Evolutionary conservation across 208 protist species (phyloP).

Genomic region (Herpetomonas samuelpessoai): DNA sequence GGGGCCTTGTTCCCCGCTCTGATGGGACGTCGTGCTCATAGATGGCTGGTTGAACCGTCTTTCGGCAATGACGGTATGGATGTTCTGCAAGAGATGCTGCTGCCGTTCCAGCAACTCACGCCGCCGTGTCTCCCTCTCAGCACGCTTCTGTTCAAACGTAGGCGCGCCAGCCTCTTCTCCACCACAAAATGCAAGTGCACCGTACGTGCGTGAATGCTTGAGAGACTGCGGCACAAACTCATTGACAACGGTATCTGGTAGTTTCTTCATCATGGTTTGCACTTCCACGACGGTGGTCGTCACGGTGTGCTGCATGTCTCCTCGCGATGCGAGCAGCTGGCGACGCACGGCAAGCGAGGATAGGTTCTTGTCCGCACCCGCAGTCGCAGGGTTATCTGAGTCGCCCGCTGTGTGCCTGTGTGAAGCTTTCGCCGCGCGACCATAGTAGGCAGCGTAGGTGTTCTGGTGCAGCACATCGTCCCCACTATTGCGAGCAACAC

Average conservation of each 20-base stretch:
- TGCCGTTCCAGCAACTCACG: slow-evolving; percentile 28
- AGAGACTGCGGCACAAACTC: slow-evolving; percentile 18
- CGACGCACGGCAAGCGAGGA: neutral
- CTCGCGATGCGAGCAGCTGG: neutral
- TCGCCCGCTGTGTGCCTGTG: too few species aligned
- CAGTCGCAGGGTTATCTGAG: too few species aligned
- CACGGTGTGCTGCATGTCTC: slow-evolving; percentile 8
- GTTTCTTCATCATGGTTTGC: slow-evolving; percentile 14
- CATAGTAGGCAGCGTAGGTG: slow-evolving; percentile 79
- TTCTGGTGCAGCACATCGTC: neutral
- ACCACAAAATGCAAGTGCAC: slow-evolving; percentile 34
- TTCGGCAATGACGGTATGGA: slow-evolving; percentile 5
- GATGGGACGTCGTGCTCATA: too few species aligned
- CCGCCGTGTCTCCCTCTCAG: slow-evolving; percentile 21
- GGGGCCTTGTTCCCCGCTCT: too few species aligned
- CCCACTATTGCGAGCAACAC: neutral
- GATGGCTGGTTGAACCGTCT: neutral
- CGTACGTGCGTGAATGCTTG: slow-evolving; percentile 12
- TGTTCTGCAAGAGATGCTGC: slow-evolving; percentile 15
- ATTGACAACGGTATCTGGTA: slow-evolving; percentile 7
- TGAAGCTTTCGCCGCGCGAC: neutral
- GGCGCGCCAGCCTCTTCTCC: slow-evolving; percentile 15
- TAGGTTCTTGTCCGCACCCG: neutral
- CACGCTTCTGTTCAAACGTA: slow-evolving; percentile 18
- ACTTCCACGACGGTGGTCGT: slow-evolving; percentile 13